These are phyloP conservation scores for Colletotrichum tropicicola DNA, from an alignment of 2,329 filamentous ascomycete genomes.

Conservation along the genomic window DNA sequence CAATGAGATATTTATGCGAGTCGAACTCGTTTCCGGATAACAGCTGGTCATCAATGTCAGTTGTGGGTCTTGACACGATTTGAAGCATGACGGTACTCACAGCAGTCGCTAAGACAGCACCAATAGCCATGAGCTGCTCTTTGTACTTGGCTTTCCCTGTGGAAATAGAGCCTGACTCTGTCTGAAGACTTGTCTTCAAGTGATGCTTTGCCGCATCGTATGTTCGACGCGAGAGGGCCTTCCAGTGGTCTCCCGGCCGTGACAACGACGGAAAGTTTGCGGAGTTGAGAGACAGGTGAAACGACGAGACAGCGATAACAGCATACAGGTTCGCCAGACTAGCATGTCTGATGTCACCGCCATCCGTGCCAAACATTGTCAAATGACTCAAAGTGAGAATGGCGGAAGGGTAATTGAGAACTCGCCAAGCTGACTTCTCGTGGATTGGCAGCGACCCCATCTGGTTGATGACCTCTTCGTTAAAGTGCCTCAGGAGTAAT, in stretches of 20 bases:
- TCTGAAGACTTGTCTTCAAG: not conserved
- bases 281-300: constrained; percentile 1
- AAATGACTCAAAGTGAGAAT: constrained; percentile 6
- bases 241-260: not conserved
- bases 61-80: too few species aligned
- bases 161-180: not conserved
- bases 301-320: not conserved
- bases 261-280: not conserved
- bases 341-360: not conserved
- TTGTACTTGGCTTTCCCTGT: not conserved
- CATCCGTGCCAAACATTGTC: not conserved
- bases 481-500: not conserved
- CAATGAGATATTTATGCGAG: not conserved
- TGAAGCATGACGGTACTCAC: not conserved
- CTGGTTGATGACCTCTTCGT: constrained; percentile 7
- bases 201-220: not conserved
- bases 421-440: constrained; percentile 8
- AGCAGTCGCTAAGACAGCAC: not conserved
- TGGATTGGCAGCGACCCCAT: constrained; percentile 5
- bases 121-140: constrained; percentile 5
- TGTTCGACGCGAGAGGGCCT: not conserved
- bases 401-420: not conserved
- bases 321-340: constrained; percentile 1
- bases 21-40: constrained; percentile 1
- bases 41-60: not conserved